Conservation (phyloP, 306 rosid species). For the Gillenia trifoliata region DNA sequence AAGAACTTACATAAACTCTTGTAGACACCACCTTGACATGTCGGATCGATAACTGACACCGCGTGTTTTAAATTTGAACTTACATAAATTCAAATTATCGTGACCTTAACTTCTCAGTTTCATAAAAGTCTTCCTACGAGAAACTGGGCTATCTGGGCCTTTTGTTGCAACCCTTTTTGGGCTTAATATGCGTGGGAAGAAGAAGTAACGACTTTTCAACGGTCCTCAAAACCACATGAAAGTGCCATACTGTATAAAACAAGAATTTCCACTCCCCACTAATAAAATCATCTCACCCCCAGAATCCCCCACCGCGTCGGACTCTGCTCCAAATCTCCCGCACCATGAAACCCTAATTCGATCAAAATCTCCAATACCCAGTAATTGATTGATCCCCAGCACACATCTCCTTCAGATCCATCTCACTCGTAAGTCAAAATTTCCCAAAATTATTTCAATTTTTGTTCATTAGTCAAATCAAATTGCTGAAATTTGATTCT, state of each 20-base stretch:
- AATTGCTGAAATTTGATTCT: not conserved
- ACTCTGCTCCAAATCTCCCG: not conserved
- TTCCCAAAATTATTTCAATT: not conserved
- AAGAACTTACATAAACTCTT: too few species aligned
- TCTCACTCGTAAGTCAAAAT: slow-evolving; percentile 42
- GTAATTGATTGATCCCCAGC: not conserved
- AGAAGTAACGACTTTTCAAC: not conserved
- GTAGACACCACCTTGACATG: too few species aligned
- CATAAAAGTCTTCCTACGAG: not conserved
- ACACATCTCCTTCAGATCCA: not conserved
- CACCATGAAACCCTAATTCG: slow-evolving; percentile 35
- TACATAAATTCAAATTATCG: too few species aligned
- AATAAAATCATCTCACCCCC: not conserved
- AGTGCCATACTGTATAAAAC: not conserved
- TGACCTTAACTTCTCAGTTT: too few species aligned
- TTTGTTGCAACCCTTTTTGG: not conserved
- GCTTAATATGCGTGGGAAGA: not conserved
- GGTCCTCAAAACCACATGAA: not conserved
- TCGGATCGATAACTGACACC: too few species aligned
- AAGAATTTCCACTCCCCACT: not conserved
- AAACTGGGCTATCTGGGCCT: not conserved
- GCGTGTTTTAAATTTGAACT: too few species aligned
- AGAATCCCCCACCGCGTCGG: not conserved
- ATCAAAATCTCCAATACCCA: not conserved
- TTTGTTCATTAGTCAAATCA: not conserved